These are phyloP conservation scores for Skeletonema tropicum DNA, from an alignment of 108 stramenopile genomes.

Conservation along the genomic window DNA sequence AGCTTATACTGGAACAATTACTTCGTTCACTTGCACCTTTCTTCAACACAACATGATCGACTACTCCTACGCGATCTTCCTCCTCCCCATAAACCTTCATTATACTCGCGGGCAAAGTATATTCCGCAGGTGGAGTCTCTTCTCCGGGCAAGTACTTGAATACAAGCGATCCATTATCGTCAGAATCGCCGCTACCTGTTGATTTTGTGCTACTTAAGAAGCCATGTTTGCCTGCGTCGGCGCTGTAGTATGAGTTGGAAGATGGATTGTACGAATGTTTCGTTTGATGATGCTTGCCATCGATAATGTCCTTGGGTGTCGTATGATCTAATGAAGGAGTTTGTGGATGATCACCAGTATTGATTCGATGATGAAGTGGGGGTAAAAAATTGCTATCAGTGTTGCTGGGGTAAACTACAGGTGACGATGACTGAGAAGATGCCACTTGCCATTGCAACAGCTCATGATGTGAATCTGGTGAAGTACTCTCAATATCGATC, in stretches of 20 bases:
- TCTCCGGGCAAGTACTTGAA: slow-evolving; percentile 32
- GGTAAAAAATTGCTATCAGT: neutral
- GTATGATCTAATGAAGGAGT: neutral
- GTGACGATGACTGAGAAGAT: neutral
- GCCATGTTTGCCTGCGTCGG: slow-evolving; percentile 38
- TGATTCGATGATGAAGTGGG: neutral
- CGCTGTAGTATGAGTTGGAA: slow-evolving; percentile 19
- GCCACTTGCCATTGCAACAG: neutral
- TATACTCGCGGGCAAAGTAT: slow-evolving; percentile 36
- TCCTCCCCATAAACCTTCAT: slow-evolving; percentile 37
- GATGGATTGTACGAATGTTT: slow-evolving; percentile 16
- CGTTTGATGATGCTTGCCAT: slow-evolving; percentile 15
- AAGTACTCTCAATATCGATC: neutral
- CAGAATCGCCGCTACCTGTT: slow-evolving; percentile 14
- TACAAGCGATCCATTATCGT: slow-evolving; percentile 26
- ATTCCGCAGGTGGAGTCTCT: slow-evolving; percentile 39
- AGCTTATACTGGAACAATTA: neutral
- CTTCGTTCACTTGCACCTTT: neutral
- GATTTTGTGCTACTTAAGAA: slow-evolving; percentile 1
- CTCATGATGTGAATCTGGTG: slow-evolving; percentile 1
- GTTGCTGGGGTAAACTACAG: neutral
- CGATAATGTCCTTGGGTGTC: neutral
- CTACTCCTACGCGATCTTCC: neutral
- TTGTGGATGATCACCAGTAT: neutral
- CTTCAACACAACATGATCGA: neutral